Evolutionary conservation across 2,329 filamentous ascomycete species (phyloP), one percentile per base, ranked within the genome.

Genomic region (Alternaria metachromatica): DNA sequence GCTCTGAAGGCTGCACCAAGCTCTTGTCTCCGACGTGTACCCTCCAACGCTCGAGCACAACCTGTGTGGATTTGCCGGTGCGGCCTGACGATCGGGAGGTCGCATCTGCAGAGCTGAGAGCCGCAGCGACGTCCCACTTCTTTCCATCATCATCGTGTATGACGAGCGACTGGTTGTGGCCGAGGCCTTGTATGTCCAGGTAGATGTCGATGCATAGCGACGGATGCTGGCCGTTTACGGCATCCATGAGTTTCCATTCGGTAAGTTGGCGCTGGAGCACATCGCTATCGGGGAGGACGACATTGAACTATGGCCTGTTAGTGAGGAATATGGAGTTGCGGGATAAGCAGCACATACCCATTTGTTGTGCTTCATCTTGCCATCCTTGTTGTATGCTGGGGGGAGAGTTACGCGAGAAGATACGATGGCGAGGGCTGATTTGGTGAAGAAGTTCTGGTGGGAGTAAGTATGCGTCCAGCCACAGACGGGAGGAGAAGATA

Each of bases 201-300:
- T 92, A 98, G 21, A 94, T 91, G 81, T 99, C 96, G 75, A 99
- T 93, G 69, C 96, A 88, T 77, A 99, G 84, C 4, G 94, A 90
- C 41, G 92, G 91, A 37, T 96, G 96, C 63, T 87, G 89, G 72
- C 91, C 90, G 55, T 92, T 89, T 67, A 91, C 87, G 63, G 91
- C 88, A 78, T 95, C 92, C 76, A 92, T 92, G 49, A 84, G 87
- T 80, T 90, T 95, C 94, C 94, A 99, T 62, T 88, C 85, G 72
- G 87, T 87, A 66, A 98, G 87, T 68, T 96, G 92, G 69, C 96
- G 91, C 73, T 87, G 86, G 76, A 97, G 94, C 64, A 92, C 89
- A 76, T 97, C 93, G 67, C 95, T 95, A 73, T 99, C 96, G 72
- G 97, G 92, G 48, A 97, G 90, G 70, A 97, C 92, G 71, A 97